Base-by-base conservation (phyloP, 495 filamentous ascomycete species). In the Tirmania nivea region DNA sequence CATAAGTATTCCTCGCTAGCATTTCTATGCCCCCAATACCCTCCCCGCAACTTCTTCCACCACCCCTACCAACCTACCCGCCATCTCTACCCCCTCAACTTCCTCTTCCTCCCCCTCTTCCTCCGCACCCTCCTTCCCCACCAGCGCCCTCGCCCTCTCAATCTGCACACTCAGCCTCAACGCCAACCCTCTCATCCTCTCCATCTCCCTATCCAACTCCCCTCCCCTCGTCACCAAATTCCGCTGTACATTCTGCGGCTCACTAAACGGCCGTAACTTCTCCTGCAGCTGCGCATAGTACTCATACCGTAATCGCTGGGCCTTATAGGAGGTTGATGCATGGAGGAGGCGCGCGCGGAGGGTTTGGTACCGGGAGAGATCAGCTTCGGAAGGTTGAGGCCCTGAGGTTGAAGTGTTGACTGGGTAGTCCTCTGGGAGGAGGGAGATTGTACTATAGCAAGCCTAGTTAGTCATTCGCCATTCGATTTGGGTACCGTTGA, bases 151-250 rank as follows among this genome's bases (percentile, higher is more conserved):
- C 19, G 56, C 58, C 55, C 53, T 66, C 57, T 49, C 52, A 45
- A 54, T 59, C 52, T 61, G 59, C 50, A 57, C 81, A 3, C 76
- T 75, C 25, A 89, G 80, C 48, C 83, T 73, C 17, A 79, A 77
- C 47, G 83, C 76, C 55, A 93, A 68, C 64, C 85, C 75, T 37
- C 80, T 74, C 78, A 85, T 88, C 58, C 74, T 78, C 60, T 82
- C 77, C 57, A 93, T 61, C 66, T 92, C 86, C 42, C 71, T 69
- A 56, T 78, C 76, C 20, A 93, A 63, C 58, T 80, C 77, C n/a
- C 80, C 81, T 65, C 85, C 79, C 47, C 75, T 74, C 12, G 77
- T 82, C 10, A 86, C 73, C 16, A 93, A 68, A 66, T 89, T 92
- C 20, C 79, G 78, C 60, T 93, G 85, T 21, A 93, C 75, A 36